phyloP scores from a whole-genome alignment of 768 basidiomycete genomes.

The Leccinum rimulosum region DNA sequence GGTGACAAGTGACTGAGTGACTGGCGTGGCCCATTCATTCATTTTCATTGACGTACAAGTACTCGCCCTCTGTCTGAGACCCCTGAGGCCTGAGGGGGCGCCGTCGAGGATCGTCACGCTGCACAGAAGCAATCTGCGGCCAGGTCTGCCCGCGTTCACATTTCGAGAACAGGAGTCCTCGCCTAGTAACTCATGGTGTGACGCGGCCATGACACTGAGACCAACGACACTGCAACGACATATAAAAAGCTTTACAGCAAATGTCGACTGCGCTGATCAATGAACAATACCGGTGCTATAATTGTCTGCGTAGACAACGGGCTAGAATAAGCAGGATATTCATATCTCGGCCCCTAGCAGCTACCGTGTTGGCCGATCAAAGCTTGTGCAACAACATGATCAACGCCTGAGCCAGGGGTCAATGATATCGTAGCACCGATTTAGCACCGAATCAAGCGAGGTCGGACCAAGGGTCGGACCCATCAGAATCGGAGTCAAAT shows the following conservation, averaged over 20 bases:
- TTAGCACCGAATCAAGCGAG: not conserved
- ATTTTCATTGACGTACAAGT: not conserved
- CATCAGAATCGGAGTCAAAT: not conserved
- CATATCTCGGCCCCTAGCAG: slow-evolving; percentile 13
- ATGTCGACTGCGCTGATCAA: not conserved
- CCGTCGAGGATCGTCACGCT: not conserved
- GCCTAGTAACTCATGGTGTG: not conserved
- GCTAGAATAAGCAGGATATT: not conserved
- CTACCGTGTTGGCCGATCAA: not conserved
- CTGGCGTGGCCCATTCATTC: not conserved
- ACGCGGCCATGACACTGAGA: not conserved
- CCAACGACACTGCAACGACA: not conserved
- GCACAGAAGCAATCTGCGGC: not conserved
- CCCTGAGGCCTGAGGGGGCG: not conserved
- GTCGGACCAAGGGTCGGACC: not conserved
- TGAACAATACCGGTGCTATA: not conserved
- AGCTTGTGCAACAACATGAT: not conserved
- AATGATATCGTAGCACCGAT: not conserved
- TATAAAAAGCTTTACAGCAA: not conserved
- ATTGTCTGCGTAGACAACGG: slow-evolving; percentile 3
- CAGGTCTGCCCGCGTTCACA: slow-evolving; percentile 3
- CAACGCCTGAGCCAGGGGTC: not conserved
- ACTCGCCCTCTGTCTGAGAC: not conserved
- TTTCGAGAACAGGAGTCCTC: not conserved
- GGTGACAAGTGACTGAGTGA: too few species aligned